A percentile compares a stretch with the other conserved stretches of the same genome.
These are phyloP conservation scores for Diddensiella transvaalensis DNA, from an alignment of 805 yeast species.

Conservation along the genomic window DNA sequence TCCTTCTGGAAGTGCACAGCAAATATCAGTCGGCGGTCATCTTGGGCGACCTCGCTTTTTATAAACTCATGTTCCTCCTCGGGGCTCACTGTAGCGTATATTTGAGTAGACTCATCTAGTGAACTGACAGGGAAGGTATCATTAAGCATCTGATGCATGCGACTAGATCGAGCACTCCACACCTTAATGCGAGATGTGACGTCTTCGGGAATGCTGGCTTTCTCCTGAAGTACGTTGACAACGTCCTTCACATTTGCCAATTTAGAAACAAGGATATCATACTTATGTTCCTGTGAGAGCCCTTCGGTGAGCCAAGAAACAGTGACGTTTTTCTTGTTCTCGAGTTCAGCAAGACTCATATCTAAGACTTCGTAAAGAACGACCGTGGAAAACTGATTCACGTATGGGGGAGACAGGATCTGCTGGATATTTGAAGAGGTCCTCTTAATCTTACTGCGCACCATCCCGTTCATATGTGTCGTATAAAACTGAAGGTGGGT, in stretches of 20 bases:
- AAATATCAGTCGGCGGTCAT: constrained; percentile 47
- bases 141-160: constrained; percentile 34
- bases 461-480: constrained; percentile 51
- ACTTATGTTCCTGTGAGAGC: constrained; percentile 62
- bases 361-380: constrained; percentile 76
- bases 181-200: constrained; percentile 35
- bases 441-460: constrained; percentile 35
- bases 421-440: constrained; percentile 35
- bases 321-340: constrained; percentile 62
- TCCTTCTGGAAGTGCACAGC: constrained; percentile 78
- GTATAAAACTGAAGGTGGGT: constrained; percentile 63
- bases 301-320: constrained; percentile 73
- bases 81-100: constrained; percentile 49
- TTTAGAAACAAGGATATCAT: constrained; percentile 67
- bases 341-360: constrained; percentile 71
- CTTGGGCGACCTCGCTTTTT: constrained; percentile 17
- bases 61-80: constrained; percentile 33
- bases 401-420: constrained; percentile 24
- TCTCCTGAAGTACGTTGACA: constrained; percentile 52
- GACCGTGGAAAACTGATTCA: constrained; percentile 9
- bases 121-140: constrained; percentile 39
- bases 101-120: constrained; percentile 36
- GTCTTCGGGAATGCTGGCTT: constrained; percentile 49
- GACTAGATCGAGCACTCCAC: constrained; percentile 28
- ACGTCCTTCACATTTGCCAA: constrained; percentile 54